A percentile compares a stretch with the other conserved stretches of the same genome.
phyloP scores from a whole-genome alignment of 2,329 filamentous ascomycete genomes.

The Coniosporium tulheliwenetii region DNA sequence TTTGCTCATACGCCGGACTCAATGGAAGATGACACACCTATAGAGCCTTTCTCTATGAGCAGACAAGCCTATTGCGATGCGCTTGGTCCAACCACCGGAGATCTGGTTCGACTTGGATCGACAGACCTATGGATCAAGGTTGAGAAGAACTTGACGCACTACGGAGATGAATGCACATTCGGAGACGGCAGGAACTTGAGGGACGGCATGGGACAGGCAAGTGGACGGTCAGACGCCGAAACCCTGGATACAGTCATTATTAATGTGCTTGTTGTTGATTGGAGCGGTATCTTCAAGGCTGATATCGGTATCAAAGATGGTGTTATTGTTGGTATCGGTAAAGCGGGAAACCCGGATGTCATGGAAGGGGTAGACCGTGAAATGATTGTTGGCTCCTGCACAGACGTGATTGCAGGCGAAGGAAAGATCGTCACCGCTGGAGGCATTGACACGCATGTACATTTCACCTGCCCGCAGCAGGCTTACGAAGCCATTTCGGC shows the following conservation, averaged over 20 bases:
- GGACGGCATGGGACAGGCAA: conserved; percentile 91
- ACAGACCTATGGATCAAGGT: conserved; percentile 87
- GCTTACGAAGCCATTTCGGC: conserved; percentile 67
- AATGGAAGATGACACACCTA: background rate
- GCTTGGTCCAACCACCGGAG: conserved; percentile 86
- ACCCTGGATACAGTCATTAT: conserved; percentile 73
- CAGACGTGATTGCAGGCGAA: conserved; percentile 88
- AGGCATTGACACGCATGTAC: conserved; percentile 79
- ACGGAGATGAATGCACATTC: conserved; percentile 91
- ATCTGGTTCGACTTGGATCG: conserved; percentile 61
- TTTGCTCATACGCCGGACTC: conserved; percentile 1
- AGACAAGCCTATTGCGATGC: conserved; percentile 54
- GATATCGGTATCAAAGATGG: conserved; percentile 90
- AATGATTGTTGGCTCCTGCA: conserved; percentile 74
- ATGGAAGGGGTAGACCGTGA: conserved; percentile 73
- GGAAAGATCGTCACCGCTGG: conserved; percentile 83
- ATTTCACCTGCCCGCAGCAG: conserved; percentile 93
- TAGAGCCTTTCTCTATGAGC: conserved; percentile 21
- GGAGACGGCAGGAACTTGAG: conserved; percentile 86
- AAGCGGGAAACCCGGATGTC: conserved; percentile 91
- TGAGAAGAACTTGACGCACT: conserved; percentile 68
- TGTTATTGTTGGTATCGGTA: conserved; percentile 75
- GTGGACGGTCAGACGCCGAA: conserved; percentile 55
- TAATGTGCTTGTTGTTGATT: conserved; percentile 83
- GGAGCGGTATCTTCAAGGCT: conserved; percentile 86